Evolutionary conservation across 768 basidiomycete genomes (phyloP), one percentile per base, ranked within the genome.

Genomic region (Leccinellum luteum): DNA sequence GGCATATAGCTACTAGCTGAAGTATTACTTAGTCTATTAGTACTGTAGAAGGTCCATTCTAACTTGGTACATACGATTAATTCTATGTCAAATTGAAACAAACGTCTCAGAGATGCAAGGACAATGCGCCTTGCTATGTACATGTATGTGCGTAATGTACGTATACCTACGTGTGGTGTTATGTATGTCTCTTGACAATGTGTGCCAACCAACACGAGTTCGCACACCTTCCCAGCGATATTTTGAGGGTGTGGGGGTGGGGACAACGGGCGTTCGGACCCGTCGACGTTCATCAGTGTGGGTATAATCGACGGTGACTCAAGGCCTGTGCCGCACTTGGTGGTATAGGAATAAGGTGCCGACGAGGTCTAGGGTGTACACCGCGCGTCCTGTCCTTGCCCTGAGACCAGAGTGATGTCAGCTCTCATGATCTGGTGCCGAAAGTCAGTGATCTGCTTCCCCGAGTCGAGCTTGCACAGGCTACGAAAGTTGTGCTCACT

Each of bases 401-500:
- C 25, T 3, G 62, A 54, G 15, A 86, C 74, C 3, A 75, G 78
- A 12, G 76, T 75, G 48, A 95, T 84, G 28, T 83, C 80, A 0
- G 92, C 93, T 17, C 76, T 77, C 38, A 85, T 62, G 52, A 98
- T 86, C 21, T 78, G 77, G 31, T 97, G 80, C 23, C 70, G 76
- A 74, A 94, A 96, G 57, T 82, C 81, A 23, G 87, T 85, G 60
- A 98, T 88, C 73, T 98, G 95, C 72, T 98, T 98, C 32, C 85
- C 80, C 0, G 92, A 82, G 69, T 98, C 96, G 21, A 98, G 74
- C 70, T 95, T 98, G 79, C 92, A 97, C 32, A 98, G 79, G 67
- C 98, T 98, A 15, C 95, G 85, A 67, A 97, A 98, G 74, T 98
- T 96, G 76, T 98, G 94, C 60, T 89, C 85, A 32, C 96, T 96